These are phyloP conservation scores for Myriosclerotinia scirpicola DNA, from an alignment of 2,329 filamentous ascomycete genomes.

Conservation along the genomic window DNA sequence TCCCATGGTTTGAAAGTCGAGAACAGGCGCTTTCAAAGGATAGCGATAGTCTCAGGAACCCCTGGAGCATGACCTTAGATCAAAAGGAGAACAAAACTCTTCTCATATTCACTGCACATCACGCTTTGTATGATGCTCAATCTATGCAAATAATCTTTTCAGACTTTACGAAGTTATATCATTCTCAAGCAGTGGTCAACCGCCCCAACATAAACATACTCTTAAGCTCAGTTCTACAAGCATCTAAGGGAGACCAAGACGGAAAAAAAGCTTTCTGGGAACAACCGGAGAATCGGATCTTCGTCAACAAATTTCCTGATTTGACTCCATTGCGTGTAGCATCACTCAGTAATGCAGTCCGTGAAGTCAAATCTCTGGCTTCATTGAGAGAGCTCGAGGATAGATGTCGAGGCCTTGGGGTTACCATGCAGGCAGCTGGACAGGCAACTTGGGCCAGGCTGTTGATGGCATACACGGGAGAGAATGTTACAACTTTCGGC, in stretches of 20 bases:
- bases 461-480: constrained; percentile 74
- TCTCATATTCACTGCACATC: constrained; percentile 51
- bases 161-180: constrained; percentile 52
- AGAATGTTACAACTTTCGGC: constrained; percentile 73
- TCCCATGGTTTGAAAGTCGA: constrained; percentile 46
- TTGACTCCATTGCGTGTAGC: constrained; percentile 61
- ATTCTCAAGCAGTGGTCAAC: constrained; percentile 32
- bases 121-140: constrained; percentile 82
- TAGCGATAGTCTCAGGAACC: constrained; percentile 27
- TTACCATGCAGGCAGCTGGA: constrained; percentile 73
- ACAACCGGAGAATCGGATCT: constrained; percentile 50
- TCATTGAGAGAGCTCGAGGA: constrained; percentile 52
- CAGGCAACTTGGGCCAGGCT: constrained; percentile 78
- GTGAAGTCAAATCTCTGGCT: constrained; percentile 44
- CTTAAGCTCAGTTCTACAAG: constrained; percentile 48
- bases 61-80: constrained; percentile 36
- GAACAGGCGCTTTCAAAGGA: not conserved
- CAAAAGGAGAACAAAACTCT: constrained; percentile 21
- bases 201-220: constrained; percentile 45
- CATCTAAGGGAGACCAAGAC: constrained; percentile 37
- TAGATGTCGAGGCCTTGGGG: constrained; percentile 55
- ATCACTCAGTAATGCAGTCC: constrained; percentile 41
- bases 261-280: constrained; percentile 62
- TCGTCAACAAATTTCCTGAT: constrained; percentile 72
- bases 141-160: constrained; percentile 66